Evolutionary conservation across 257 asterid genomes (phyloP).

Genomic region (Forsythia suspensa): DNA sequence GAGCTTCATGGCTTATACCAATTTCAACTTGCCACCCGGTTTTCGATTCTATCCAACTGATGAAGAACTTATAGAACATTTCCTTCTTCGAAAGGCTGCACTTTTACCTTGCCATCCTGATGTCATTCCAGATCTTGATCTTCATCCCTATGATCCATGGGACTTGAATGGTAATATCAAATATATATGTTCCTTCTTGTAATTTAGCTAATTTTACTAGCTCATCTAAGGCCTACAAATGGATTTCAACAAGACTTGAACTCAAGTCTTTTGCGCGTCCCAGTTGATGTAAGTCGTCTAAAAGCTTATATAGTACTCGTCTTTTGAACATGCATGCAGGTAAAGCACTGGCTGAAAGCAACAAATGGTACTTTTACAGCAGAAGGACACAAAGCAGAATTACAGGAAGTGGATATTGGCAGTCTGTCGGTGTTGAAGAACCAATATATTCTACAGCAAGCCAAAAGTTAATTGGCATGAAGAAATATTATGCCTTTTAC

Average conservation of each 20-base stretch:
- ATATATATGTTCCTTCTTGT: background rate
- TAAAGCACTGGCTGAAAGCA: conserved; percentile 94
- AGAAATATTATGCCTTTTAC: conserved; percentile 61
- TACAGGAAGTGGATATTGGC: conserved; percentile 80
- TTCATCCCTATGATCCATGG: conserved; percentile 94
- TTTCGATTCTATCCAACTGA: conserved; percentile 88
- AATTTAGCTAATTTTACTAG: background rate
- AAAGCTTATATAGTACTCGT: too few species aligned
- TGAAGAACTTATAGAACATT: conserved; percentile 90
- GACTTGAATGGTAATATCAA: conserved; percentile 62
- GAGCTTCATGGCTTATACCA: conserved; percentile 54
- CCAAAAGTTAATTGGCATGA: conserved; percentile 59
- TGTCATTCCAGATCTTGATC: conserved; percentile 93
- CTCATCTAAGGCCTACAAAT: too few species aligned
- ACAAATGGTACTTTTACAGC: conserved; percentile 88
- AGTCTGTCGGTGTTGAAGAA: conserved; percentile 64
- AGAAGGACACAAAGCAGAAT: conserved; percentile 71
- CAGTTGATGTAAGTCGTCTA: too few species aligned
- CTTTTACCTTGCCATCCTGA: conserved; percentile 91
- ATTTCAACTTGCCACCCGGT: conserved; percentile 83
- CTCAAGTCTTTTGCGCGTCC: too few species aligned
- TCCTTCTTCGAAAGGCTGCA: conserved; percentile 84
- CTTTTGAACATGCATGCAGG: conserved; percentile 38
- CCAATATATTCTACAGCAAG: conserved; percentile 51
- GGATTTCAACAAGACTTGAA: too few species aligned